A percentile compares a stretch with the other conserved stretches of the same genome.
Evolutionary conservation across 495 filamentous ascomycete species (phyloP).

Genomic region (Xylaria flabelliformis): DNA sequence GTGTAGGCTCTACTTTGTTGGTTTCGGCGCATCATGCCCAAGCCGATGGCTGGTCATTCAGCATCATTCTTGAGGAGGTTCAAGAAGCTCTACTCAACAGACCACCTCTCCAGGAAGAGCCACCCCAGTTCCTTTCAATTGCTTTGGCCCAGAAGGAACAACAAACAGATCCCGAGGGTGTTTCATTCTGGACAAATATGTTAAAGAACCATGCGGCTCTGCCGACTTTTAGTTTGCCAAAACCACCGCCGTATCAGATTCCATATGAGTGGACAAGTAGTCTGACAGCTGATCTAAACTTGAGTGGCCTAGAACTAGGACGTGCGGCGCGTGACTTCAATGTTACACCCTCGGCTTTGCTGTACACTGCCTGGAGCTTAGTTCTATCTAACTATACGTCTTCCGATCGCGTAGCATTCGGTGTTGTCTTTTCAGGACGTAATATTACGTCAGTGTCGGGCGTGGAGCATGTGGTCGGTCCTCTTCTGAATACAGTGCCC

Average conservation of each 20-base stretch:
- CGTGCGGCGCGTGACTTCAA: not conserved
- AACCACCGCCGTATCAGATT: not conserved
- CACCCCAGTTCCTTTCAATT: not conserved
- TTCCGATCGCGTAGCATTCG: not conserved
- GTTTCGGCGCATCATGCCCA: conserved; percentile 22
- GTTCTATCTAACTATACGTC: not conserved
- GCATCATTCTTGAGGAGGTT: conserved; percentile 19
- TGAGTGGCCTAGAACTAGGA: not conserved
- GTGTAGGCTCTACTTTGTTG: not conserved
- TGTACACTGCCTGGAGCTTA: not conserved
- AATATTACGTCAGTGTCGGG: not conserved
- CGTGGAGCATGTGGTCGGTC: not conserved
- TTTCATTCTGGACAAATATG: not conserved
- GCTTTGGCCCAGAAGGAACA: not conserved
- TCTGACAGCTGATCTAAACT: not conserved
- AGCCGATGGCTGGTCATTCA: conserved; percentile 22
- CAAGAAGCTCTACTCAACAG: conserved; percentile 1
- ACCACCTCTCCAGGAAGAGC: not conserved
- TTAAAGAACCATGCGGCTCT: not conserved
- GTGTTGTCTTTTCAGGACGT: not conserved
- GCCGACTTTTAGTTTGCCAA: not conserved
- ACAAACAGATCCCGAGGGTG: not conserved
- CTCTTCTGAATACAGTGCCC: not conserved
- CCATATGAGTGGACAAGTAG: conserved; percentile 6
- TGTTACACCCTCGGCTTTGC: not conserved